Evolutionary conservation across 1,284 basidiomycete genomes (phyloP).

Genomic region (Puccinia polysora): DNA sequence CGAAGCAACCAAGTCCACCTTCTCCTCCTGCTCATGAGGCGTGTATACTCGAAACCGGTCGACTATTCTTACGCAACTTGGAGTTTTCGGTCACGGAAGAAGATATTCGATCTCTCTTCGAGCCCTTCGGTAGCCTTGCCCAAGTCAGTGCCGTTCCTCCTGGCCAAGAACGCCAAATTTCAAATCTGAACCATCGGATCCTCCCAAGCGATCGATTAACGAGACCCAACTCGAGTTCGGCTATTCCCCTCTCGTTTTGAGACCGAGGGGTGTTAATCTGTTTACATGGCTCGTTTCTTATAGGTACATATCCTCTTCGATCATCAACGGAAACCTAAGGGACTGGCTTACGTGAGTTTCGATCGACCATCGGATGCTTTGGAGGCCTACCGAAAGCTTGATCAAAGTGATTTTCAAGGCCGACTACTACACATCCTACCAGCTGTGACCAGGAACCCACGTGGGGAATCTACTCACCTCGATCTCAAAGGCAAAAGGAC

Average conservation of each 20-base stretch:
- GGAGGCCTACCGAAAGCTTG: constrained; percentile 70
- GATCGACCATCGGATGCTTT: constrained; percentile 64
- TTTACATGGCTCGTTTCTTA: not conserved
- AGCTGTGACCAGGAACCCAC: constrained; percentile 65
- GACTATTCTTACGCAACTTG: constrained; percentile 86
- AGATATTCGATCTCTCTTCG: constrained; percentile 68
- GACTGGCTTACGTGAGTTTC: constrained; percentile 77
- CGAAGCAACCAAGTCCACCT: not conserved
- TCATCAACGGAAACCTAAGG: constrained; percentile 66
- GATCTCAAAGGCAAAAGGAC: not conserved
- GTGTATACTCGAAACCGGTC: constrained; percentile 68
- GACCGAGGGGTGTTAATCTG: constrained; percentile 31
- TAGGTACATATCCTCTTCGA: constrained; percentile 82
- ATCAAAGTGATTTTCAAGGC: constrained; percentile 85
- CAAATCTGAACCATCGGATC: too few species aligned
- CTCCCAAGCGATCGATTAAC: too few species aligned
- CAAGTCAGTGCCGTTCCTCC: constrained; percentile 51
- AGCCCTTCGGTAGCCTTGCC: constrained; percentile 65
- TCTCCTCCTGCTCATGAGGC: constrained; percentile 53
- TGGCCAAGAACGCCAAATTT: too few species aligned
- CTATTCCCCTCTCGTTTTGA: not conserved
- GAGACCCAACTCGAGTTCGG: not conserved
- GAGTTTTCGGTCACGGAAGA: constrained; percentile 73
- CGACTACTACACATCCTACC: constrained; percentile 84
- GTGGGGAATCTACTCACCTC: constrained; percentile 45